Percentiles rank a stretch among this genome's conserved stretches.
Evolutionary conservation across 2,329 filamentous ascomycete genomes (phyloP).

Genomic region (Pseudogymnoascus sp.): DNA sequence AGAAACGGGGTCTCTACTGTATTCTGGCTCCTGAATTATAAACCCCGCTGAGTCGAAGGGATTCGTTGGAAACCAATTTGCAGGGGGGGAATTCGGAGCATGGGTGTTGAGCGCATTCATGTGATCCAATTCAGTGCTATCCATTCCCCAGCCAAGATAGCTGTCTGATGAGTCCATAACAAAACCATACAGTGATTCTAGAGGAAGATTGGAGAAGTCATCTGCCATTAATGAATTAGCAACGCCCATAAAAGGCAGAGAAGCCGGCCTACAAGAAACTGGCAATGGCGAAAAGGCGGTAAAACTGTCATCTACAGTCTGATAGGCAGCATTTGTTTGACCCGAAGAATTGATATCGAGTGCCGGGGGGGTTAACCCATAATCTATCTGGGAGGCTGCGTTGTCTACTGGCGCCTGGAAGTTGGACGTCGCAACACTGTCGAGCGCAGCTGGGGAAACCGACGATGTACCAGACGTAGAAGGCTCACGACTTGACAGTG

Average conservation of each 20-base stretch:
- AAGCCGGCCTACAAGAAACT: background rate
- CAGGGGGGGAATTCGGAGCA: slow-evolving; percentile 13
- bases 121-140: slow-evolving; percentile 12
- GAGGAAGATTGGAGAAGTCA: slow-evolving; percentile 13
- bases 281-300: background rate
- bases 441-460: background rate
- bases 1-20: background rate
- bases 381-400: background rate
- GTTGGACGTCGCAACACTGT: background rate
- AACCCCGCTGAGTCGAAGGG: background rate
- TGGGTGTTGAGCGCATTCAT: slow-evolving; percentile 12
- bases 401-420: background rate
- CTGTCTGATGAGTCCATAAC: slow-evolving; percentile 15
- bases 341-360: background rate
- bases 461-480: background rate
- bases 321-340: background rate
- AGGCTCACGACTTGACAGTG: background rate
- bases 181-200: slow-evolving; percentile 15
- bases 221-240: slow-evolving; percentile 9
- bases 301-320: background rate
- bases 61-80: slow-evolving; percentile 12
- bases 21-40: background rate
- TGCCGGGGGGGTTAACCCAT: background rate
- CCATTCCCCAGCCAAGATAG: slow-evolving; percentile 16
- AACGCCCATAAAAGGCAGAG: background rate